These are phyloP conservation scores for Harringtonia aguacate DNA, from an alignment of 2,329 filamentous ascomycete species.

Conservation along the genomic window DNA sequence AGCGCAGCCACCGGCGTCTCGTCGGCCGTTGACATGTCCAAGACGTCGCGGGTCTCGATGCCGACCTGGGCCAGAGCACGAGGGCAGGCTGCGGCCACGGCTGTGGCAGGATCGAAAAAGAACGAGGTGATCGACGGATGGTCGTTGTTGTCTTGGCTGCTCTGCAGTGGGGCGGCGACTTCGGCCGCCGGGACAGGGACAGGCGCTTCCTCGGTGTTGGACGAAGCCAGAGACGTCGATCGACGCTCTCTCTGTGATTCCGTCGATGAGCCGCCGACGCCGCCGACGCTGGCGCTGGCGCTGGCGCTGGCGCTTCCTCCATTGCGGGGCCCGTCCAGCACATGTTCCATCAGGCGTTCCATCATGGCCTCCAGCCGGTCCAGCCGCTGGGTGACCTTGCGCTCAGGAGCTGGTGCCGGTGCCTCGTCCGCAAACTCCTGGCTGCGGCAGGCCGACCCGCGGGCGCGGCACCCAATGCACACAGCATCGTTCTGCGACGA, in stretches of 20 bases:
- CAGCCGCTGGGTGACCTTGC: constrained; percentile 30
- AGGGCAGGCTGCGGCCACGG: constrained; percentile 7
- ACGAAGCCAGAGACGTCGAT: constrained; percentile 12
- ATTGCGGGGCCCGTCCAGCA: too few relatives aligned
- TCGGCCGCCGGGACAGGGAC: too few relatives aligned
- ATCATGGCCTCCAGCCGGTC: constrained; percentile 35
- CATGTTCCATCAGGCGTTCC: constrained; percentile 30
- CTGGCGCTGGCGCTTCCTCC: too few relatives aligned
- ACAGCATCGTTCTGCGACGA: constrained; percentile 23
- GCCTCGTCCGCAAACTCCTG: constrained; percentile 31
- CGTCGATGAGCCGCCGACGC: not conserved
- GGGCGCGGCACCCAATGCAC: constrained; percentile 32
- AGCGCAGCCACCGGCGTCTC: constrained; percentile 20
- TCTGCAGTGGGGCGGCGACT: too few relatives aligned
- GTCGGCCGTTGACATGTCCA: constrained; percentile 18
- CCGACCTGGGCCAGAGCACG: constrained; percentile 1
- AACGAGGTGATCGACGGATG: too few relatives aligned
- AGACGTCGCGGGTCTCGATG: constrained; percentile 15
- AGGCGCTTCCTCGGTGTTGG: not conserved
- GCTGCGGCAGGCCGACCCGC: constrained; percentile 29
- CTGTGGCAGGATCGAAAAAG: constrained; percentile 1
- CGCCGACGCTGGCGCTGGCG: not conserved
- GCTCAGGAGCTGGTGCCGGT: constrained; percentile 21
- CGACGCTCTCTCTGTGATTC: not conserved
- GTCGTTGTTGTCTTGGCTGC: too few relatives aligned